Evolutionary conservation across 257 asterid species (phyloP).

Genomic region (Eustoma russellianum): DNA sequence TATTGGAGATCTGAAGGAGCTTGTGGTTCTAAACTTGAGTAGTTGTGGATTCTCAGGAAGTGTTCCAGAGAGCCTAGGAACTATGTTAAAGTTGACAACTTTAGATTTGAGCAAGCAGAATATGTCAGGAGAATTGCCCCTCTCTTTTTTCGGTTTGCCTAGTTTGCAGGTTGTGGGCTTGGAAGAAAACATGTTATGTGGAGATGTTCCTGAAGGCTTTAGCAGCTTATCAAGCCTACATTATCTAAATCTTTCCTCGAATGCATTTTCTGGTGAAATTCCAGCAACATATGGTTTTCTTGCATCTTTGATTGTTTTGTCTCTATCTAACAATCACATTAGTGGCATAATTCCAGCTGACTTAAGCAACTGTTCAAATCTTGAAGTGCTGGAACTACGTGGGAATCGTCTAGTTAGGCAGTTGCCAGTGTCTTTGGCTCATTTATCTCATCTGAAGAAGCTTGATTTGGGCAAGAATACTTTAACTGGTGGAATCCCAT

Average conservation of each 20-base stretch:
- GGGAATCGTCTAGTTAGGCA: slow-evolving; percentile 33
- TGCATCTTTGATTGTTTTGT: slow-evolving; percentile 39
- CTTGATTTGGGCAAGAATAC: slow-evolving; percentile 62
- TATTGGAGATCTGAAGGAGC: slow-evolving; percentile 33
- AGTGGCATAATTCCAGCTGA: slow-evolving; percentile 48
- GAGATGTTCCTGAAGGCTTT: slow-evolving; percentile 73
- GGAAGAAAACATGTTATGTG: slow-evolving; percentile 51
- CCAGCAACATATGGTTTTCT: slow-evolving; percentile 70
- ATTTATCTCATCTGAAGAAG: slow-evolving; percentile 38
- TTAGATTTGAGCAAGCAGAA: slow-evolving; percentile 76
- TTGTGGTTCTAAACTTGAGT: slow-evolving; percentile 63
- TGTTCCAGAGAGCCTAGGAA: slow-evolving; percentile 51
- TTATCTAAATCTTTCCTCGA: slow-evolving; percentile 55
- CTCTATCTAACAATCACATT: slow-evolving; percentile 40
- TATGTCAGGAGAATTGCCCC: slow-evolving; percentile 67
- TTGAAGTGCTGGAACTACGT: slow-evolving; percentile 46
- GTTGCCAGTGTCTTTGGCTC: slow-evolving; percentile 44
- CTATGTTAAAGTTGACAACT: slow-evolving; percentile 42
- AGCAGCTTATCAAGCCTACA: slow-evolving; percentile 66
- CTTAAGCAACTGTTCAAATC: slow-evolving; percentile 51
- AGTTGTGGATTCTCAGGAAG: slow-evolving; percentile 57
- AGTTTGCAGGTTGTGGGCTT: slow-evolving; percentile 49
- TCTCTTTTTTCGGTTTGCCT: slow-evolving; percentile 66
- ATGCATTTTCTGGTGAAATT: slow-evolving; percentile 50
- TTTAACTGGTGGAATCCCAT: slow-evolving; percentile 51